Percentiles rank a stretch among this genome's conserved stretches.
Evolutionary conservation across 805 yeast species (phyloP).

Genomic region (Babjeviella inositovora): DNA sequence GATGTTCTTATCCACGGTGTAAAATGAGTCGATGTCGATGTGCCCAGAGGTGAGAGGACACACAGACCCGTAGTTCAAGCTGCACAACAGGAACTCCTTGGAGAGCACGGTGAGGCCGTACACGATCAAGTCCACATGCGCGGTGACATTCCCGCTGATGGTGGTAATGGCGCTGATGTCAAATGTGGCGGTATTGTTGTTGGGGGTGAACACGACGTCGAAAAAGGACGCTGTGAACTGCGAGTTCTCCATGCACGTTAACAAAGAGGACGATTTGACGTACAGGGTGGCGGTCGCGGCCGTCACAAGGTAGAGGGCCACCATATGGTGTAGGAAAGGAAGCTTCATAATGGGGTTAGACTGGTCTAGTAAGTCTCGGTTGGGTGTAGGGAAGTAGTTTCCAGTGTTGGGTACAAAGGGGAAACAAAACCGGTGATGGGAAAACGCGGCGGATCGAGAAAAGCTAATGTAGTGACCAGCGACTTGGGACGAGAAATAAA

Average conservation of each 20-base stretch:
- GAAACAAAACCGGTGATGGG: no score
- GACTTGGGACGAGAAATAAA: no score
- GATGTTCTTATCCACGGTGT: constrained; percentile 19
- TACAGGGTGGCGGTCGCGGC: no score
- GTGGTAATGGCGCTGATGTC: constrained; percentile 69
- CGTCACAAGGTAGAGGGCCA: no score
- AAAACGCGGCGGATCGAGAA: no score
- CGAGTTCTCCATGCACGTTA: constrained; percentile 88
- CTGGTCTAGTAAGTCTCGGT: no score
- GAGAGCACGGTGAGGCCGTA: constrained; percentile 63
- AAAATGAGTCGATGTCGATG: constrained; percentile 46
- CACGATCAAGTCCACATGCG: constrained; percentile 49
- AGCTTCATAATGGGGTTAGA: no score
- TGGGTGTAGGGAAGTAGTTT: no score
- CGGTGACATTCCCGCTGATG: constrained; percentile 54
- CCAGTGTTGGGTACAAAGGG: no score
- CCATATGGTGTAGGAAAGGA: no score
- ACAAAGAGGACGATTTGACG: constrained; percentile 47
- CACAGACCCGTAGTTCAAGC: constrained; percentile 24
- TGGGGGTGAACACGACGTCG: constrained; percentile 60
- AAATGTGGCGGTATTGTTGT: constrained; percentile 41
- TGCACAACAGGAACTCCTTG: constrained; percentile 47
- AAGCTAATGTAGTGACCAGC: no score
- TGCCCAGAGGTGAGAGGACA: constrained; percentile 89
- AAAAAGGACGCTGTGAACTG: constrained; percentile 74